phyloP scores from a whole-genome alignment of 2,329 filamentous ascomycete genomes.

The Penicillium vulpinum region DNA sequence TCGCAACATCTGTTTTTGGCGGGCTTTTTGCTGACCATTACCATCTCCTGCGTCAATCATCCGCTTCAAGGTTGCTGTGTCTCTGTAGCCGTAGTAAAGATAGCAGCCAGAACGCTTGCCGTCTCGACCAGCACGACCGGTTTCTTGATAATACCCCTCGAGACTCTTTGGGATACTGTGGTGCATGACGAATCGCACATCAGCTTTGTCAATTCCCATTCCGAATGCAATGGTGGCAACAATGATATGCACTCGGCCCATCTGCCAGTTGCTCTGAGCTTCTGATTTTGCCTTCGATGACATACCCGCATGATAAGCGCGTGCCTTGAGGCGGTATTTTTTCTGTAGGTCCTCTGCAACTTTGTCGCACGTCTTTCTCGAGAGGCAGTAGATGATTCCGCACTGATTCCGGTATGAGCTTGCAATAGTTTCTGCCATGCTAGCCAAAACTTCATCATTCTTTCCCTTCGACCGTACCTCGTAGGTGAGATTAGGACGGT shows the following conservation, averaged over 20 bases:
- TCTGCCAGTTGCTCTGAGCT: slow-evolving; percentile 81
- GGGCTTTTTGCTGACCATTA: slow-evolving; percentile 73
- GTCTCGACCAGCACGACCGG: slow-evolving; percentile 89
- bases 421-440: slow-evolving; percentile 63
- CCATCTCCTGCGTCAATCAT: slow-evolving; percentile 85
- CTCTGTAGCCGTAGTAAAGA: slow-evolving; percentile 80
- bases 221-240: slow-evolving; percentile 98
- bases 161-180: slow-evolving; percentile 90
- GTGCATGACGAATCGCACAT: slow-evolving; percentile 96
- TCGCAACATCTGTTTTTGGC: slow-evolving; percentile 81
- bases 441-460: slow-evolving; percentile 54
- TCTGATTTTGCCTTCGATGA: slow-evolving; percentile 64
- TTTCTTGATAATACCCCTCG: slow-evolving; percentile 98
- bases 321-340: slow-evolving; percentile 66
- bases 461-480: slow-evolving; percentile 74
- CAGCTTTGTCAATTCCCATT: slow-evolving; percentile 99
- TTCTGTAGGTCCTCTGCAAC: slow-evolving; percentile 68
- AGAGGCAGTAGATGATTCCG: slow-evolving; percentile 92
- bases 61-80: slow-evolving; percentile 69
- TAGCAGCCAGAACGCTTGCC: slow-evolving; percentile 85
- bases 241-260: slow-evolving; percentile 76
- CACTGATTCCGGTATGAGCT: slow-evolving; percentile 68
- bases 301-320: slow-evolving; percentile 85
- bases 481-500: slow-evolving; percentile 91
- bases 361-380: slow-evolving; percentile 76